Evolutionary conservation across 108 stramenopile species (phyloP).

Genomic region (Craspedostauros australis): DNA sequence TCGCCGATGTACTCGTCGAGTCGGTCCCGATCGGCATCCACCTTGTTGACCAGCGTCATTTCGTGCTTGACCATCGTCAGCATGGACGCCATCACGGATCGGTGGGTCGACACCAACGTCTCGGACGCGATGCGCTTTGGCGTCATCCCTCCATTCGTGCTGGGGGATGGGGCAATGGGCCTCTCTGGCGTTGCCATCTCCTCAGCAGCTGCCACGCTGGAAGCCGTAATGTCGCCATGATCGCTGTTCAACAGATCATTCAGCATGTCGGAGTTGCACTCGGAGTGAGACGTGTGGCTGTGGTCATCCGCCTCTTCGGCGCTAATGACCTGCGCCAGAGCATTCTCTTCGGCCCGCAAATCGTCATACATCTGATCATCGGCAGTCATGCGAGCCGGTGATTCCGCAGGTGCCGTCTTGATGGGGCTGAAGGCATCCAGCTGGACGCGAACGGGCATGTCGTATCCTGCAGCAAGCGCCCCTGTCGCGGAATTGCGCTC

Average conservation of each 20-base stretch:
- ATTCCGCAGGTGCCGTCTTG: neutral
- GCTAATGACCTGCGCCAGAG: conserved; percentile 34
- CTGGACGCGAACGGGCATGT: conserved; percentile 14
- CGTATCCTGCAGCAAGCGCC: conserved; percentile 24
- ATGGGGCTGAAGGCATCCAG: neutral
- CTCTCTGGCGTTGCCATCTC: neutral
- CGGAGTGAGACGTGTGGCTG: neutral
- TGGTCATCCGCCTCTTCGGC: conserved; percentile 18
- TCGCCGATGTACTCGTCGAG: conserved; percentile 62
- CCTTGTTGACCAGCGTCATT: conserved; percentile 57
- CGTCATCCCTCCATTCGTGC: conserved; percentile 3
- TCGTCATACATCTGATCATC: conserved; percentile 19
- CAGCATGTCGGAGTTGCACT: conserved; percentile 15
- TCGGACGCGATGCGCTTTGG: conserved; percentile 27
- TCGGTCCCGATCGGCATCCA: conserved; percentile 53
- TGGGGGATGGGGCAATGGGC: neutral
- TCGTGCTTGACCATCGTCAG: conserved; percentile 67
- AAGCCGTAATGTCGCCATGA: neutral
- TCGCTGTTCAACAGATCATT: conserved; percentile 14
- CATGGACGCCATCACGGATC: conserved; percentile 50
- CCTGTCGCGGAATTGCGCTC: conserved; percentile 80
- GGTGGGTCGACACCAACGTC: conserved; percentile 47
- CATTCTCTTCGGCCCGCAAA: conserved; percentile 19
- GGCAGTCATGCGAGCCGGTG: neutral
- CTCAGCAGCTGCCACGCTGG: neutral